Evolutionary conservation across 345 rosid genomes (phyloP), one percentile per base, ranked within the genome.

Genomic region (Turritis glabra): DNA sequence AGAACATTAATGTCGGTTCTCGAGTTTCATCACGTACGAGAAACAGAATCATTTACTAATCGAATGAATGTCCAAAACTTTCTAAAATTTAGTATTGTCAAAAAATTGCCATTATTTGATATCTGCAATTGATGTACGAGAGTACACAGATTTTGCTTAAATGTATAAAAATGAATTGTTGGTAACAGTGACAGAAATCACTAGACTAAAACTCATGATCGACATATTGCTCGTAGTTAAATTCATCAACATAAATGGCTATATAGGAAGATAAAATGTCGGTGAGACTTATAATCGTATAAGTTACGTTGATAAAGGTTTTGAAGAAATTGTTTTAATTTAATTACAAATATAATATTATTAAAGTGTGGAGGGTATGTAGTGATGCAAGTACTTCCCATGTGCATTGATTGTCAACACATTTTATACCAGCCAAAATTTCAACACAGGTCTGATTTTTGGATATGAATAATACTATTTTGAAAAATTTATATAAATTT

Each of bases 401-500:
- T 50, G 79, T 75, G 74, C 79, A 68, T 60, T 51, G 47, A 75
- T 38, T 60, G 29, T 29, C 47, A 60, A 60, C 44, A 48, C 74
- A 75, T 50, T 27, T 52, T 40, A 60, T 41, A 68, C 69, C 79
- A 68, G 27, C 63, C 50, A 75, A 75, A 67, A 21, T 7, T 59
- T 68, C 46, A 48, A 27, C 9, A 56, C 18, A 53, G 5, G 27
- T 55, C 23, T 64, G 29, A 55, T 44, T 32, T 18, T 44, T 43
- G 4, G 19, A 27, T 19, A 37, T 50, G 32, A 30, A 29, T 26
- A 54, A 54, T 55, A 40, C 12, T 30, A n/a, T 41, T 22, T 4
- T n/a, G n/a, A 44, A 8, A 13, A 21, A 3, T 6, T 1, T 44
- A 5, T 15, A 44, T 14, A 47, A 54, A 22, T 51, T 35, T 67